Evolutionary conservation across 176 grass and related monocot genomes (phyloP), one percentile per base, ranked within the genome.

Genomic region (Avena insularis): DNA sequence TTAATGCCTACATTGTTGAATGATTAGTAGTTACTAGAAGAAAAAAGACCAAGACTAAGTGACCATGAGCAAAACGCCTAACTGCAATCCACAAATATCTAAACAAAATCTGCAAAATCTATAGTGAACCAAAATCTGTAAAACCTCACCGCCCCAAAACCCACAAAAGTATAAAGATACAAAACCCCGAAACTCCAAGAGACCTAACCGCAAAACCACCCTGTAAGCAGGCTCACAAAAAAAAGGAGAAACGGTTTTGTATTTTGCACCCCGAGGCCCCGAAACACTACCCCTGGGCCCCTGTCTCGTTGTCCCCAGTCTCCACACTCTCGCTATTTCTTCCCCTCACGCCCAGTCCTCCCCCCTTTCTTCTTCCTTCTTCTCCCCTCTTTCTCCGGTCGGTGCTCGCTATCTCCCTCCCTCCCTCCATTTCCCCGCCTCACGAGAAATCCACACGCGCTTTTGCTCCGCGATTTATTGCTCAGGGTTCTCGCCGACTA

Each of bases 391-490:
- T 79, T 63, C 66, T 70, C 77, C 49, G 33, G 80, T 87, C 49
- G 53, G 80, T 56, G 71, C 74, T 79, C 6, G 64, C 63, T 23
- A 20, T 16, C 58, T 57, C 59, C 14, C 67, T 57, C 67, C 67
- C 65, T 43, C 40, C 40, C 25, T 90, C 88, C 84, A 83, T 82
- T 50, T 36, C 85, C 76, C 67, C 80, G 43, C 83, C 88, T 91
- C 89, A 78, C 88, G 91, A 72, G 81, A 77, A 90, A 85, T 90
- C 89, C 77, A 65, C 81, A 86, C 82, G 79, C 79, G 84, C 73
- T 74, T 83, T 89, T 86, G 78, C 80, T 88, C 69, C 56, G 38
- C 71, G 74, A 91, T 91, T 88, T 88, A 88, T 85, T 91, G 45
- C 83, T 86, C 71, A 72, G 82, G 78, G 33, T 88, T 88, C 86